Evolutionary conservation across 1,284 basidiomycete genomes (phyloP), one percentile per base, ranked within the genome.

Genomic region (Ustilago nuda): DNA sequence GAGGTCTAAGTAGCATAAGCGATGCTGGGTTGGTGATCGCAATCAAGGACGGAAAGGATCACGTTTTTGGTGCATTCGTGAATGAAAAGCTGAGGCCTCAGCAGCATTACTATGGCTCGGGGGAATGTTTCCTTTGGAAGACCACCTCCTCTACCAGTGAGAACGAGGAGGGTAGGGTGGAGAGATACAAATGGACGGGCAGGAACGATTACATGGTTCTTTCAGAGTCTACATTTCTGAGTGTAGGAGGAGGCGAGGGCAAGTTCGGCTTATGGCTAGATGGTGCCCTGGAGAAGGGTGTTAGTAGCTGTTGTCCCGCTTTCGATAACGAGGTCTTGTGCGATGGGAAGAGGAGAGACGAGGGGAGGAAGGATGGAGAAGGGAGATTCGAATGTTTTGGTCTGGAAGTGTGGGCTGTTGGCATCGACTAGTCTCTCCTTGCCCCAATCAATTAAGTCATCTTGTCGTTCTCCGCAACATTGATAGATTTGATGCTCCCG

Each of bases 181-280:
- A 94, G 48, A 87, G 93, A 32, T 98, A 90, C 88, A 91, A 89
- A 50, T 95, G 94, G 92, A 95, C 95, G 1, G 94, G 94, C 0
- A 90, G 88, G 84, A 98, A 98, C 84, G 92, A 92, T 68, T 98
- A 98, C 82, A 92, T 97, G 63, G 91, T 93, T 23, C 88, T 97
- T 89, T 90, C 46, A 93, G 91, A 80, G 88, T 95, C 72, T 88
- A 51, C 52, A 19, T 71, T 68, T 53, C 54, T 81, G 13, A 71
- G 72, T 23, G 66, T 85, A 8, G 84, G 84, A 7, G 80, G 83
- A n/a, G 83, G 82, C 5, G 76, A 82, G 30, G 82, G 83, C 0
- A 72, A 72, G 39, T 84, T 84, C 58, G 96, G 95, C 0, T 87
- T 99, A 7, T 94, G 94, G 86, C 87, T 99, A n/a, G 94, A 96